These are phyloP conservation scores for Nicotiana knightiana DNA, from an alignment of 257 asterid species.

Conservation along the genomic window DNA sequence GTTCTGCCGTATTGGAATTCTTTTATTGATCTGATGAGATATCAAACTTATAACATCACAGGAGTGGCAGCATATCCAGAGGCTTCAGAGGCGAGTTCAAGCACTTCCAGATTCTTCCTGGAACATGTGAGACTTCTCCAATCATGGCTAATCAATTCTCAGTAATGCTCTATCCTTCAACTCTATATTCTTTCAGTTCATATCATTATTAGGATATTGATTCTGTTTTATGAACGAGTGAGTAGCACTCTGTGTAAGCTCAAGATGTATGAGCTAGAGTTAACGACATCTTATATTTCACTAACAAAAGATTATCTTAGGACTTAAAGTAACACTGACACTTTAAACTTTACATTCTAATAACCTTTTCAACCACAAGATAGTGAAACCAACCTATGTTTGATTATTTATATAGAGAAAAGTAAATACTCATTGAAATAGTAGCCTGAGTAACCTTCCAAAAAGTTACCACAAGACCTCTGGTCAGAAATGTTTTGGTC, in stretches of 20 bases:
- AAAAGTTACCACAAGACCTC: no score
- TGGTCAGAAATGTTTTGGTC: no score
- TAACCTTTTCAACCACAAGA: no score
- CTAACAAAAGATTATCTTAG: no score
- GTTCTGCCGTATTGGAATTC: background rate
- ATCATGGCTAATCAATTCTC: constrained; percentile 98
- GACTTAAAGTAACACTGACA: no score
- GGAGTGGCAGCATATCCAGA: constrained; percentile 99
- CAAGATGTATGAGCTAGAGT: background rate
- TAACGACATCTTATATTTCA: no score
- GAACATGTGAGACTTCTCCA: constrained; percentile 90
- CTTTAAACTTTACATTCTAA: no score
- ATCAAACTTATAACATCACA: constrained; percentile 31
- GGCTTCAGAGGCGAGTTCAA: constrained; percentile 97
- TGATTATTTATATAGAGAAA: no score
- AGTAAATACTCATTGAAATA: no score
- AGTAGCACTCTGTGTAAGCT: background rate
- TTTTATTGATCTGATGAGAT: constrained; percentile 1
- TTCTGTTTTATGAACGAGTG: background rate
- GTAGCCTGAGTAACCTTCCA: no score
- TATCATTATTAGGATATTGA: constrained; percentile 4
- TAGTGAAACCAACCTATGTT: no score
- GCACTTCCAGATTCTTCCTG: constrained; percentile 94
- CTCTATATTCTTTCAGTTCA: constrained; percentile 15
- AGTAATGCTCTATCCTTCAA: constrained; percentile 40